Conservation (phyloP, 768 basidiomycete genomes). For the Collybiopsis luxurians region DNA sequence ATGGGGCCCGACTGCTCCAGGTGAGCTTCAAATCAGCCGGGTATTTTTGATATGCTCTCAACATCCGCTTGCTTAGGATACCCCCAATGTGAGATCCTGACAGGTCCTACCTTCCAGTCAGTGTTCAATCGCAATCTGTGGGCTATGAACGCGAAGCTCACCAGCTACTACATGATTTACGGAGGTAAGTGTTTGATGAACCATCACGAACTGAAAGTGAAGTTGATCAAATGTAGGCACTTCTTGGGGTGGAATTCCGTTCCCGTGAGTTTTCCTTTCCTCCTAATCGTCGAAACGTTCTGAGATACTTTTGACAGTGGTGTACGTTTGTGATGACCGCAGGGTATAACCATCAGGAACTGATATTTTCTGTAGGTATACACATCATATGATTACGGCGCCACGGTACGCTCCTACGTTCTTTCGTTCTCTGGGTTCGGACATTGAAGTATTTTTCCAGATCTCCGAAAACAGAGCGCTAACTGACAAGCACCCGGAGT, state of each 20-base stretch:
- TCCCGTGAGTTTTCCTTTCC: constrained; percentile 62
- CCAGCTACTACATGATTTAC: constrained; percentile 85
- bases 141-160: constrained; percentile 79
- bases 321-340: background rate
- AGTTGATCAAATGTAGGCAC: constrained; percentile 46
- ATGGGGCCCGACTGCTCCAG: constrained; percentile 75
- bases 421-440: background rate
- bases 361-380: constrained; percentile 5
- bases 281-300: background rate
- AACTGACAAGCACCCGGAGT: constrained; percentile 68
- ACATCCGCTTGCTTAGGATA: constrained; percentile 43
- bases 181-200: constrained; percentile 29
- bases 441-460: constrained; percentile 16
- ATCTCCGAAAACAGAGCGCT: constrained; percentile 70
- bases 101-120: constrained; percentile 71
- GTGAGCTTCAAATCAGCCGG: constrained; percentile 25
- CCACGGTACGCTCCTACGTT: constrained; percentile 34
- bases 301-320: background rate
- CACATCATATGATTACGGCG: constrained; percentile 80
- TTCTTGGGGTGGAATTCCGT: constrained; percentile 81
- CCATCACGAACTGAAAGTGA: background rate
- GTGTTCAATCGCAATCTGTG: constrained; percentile 79
- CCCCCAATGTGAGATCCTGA: constrained; percentile 58
- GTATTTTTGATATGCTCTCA: constrained; percentile 1
- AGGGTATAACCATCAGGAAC: background rate